A percentile compares a stretch with the other conserved stretches of the same genome.
These are phyloP conservation scores for Trichomonascaceae sp. DNA, from an alignment of 1,139 yeast genomes.

Conservation along the genomic window DNA sequence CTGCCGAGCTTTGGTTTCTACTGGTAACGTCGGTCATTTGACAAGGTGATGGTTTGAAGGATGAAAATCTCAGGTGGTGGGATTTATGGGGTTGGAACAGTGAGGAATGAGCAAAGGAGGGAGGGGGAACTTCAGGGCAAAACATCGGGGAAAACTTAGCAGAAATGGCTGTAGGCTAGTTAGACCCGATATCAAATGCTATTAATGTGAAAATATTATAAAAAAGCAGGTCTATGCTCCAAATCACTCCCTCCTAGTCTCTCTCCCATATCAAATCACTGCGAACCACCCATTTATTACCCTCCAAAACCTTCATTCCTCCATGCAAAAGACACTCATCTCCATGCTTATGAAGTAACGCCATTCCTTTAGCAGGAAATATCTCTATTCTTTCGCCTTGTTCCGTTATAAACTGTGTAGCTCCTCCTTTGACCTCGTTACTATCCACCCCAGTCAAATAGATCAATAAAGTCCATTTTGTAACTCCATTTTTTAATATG, in stretches of 20 bases:
- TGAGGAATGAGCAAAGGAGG: background rate
- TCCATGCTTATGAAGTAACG: conserved; percentile 60
- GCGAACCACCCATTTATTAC: conserved; percentile 60
- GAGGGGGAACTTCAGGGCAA: background rate
- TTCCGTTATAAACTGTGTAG: conserved; percentile 50
- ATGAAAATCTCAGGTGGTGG: background rate
- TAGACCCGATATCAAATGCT: background rate
- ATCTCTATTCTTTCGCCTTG: conserved; percentile 33
- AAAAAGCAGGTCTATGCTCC: too few relatives aligned
- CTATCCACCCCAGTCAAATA: conserved; percentile 44
- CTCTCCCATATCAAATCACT: conserved; percentile 46
- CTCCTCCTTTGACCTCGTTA: conserved; percentile 49
- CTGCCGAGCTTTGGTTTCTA: background rate
- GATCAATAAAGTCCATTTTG: conserved; percentile 56
- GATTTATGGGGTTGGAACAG: background rate
- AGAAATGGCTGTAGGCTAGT: background rate
- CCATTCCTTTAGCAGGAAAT: conserved; percentile 52
- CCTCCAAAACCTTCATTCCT: conserved; percentile 47
- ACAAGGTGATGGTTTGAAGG: background rate
- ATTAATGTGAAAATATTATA: background rate
- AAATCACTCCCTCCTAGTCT: too few relatives aligned
- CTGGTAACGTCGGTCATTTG: background rate
- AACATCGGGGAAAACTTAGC: background rate
- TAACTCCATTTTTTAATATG: conserved; percentile 36
- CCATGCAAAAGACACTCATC: conserved; percentile 60